Evolutionary conservation across 768 basidiomycete species (phyloP).

Genomic region (Suillus paluster): DNA sequence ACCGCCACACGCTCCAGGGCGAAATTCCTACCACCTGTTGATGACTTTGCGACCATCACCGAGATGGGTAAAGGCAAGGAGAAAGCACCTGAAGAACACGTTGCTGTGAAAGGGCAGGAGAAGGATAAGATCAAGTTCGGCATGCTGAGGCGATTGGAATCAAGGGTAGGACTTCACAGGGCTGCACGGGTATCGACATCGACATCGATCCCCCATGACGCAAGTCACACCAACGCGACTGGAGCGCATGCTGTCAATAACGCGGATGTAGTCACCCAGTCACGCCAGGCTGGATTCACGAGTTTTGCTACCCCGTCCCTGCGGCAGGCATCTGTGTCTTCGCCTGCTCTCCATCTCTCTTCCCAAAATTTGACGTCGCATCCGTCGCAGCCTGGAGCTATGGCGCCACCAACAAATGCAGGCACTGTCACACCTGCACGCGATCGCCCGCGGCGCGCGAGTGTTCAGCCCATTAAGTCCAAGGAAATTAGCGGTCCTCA

Average conservation of each 20-base stretch:
- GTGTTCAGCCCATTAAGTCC: slow-evolving; percentile 31
- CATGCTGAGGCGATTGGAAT: slow-evolving; percentile 52
- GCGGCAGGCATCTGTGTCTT: slow-evolving; percentile 73
- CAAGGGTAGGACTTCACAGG: slow-evolving; percentile 56
- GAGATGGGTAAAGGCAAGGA: slow-evolving; percentile 50
- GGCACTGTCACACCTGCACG: slow-evolving; percentile 51
- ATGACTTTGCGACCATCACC: slow-evolving; percentile 51
- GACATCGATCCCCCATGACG: slow-evolving; percentile 42
- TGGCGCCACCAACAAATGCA: slow-evolving; percentile 51
- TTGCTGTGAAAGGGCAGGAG: slow-evolving; percentile 32
- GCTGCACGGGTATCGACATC: slow-evolving; percentile 44
- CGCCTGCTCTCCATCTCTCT: slow-evolving; percentile 70
- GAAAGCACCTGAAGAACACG: slow-evolving; percentile 33
- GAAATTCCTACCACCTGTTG: slow-evolving; percentile 39
- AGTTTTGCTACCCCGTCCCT: slow-evolving; percentile 70
- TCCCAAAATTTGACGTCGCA: slow-evolving; percentile 59
- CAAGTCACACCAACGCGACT: slow-evolving; percentile 29
- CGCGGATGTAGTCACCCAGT: slow-evolving; percentile 41
- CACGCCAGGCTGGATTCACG: slow-evolving; percentile 56
- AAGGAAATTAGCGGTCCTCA: slow-evolving; percentile 48
- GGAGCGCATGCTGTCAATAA: slow-evolving; percentile 25
- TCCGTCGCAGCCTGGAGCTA: slow-evolving; percentile 51
- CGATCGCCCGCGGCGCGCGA: slow-evolving; percentile 48
- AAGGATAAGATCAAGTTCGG: slow-evolving; percentile 47
- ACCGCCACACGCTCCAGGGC: slow-evolving; percentile 63